Percentiles rank a stretch among this genome's conserved stretches.
Conservation (phyloP, 2,329 filamentous ascomycete species). For the Intubia oerlemansii region DNA sequence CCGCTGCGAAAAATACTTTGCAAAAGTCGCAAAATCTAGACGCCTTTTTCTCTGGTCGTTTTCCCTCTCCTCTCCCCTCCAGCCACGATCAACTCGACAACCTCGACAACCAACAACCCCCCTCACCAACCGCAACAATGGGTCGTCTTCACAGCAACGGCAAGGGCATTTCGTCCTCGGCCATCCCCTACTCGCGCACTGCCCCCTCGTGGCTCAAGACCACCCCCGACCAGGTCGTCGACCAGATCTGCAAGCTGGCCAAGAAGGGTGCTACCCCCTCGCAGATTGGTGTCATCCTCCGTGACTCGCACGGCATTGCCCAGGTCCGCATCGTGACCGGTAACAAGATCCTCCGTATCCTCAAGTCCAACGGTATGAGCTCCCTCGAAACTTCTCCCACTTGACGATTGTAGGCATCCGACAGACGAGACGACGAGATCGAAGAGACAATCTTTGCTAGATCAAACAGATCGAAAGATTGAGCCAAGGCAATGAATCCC, state of each 20-base stretch:
- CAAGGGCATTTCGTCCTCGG: constrained; percentile 95
- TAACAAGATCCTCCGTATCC: constrained; percentile 99
- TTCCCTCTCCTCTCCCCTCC: constrained; percentile 5
- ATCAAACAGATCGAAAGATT: no score
- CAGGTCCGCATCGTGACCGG: constrained; percentile 96
- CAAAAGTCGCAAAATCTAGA: not conserved
- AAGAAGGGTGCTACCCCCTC: constrained; percentile 97
- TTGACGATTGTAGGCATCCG: not conserved
- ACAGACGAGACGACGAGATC: not conserved
- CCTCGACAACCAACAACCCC: constrained; percentile 11
- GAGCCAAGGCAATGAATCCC: no score
- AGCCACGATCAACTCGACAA: constrained; percentile 8
- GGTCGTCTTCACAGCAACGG: constrained; percentile 98
- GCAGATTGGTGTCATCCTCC: constrained; percentile 96
- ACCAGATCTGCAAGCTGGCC: constrained; percentile 98
- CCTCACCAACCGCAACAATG: constrained; percentile 37
- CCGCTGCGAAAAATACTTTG: no score
- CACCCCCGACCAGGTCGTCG: constrained; percentile 92
- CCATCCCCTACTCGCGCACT: constrained; percentile 89
- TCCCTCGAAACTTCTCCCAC: no score
- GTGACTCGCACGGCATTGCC: constrained; percentile 94
- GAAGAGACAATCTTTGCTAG: not conserved
- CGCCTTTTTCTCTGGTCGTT: constrained; percentile 6
- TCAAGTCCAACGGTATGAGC: constrained; percentile 95
- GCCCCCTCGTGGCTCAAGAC: constrained; percentile 95